A percentile compares a stretch with the other conserved stretches of the same genome.
Conservation (phyloP, 805 yeast genomes). For the Zygotorulaspora florentina region DNA sequence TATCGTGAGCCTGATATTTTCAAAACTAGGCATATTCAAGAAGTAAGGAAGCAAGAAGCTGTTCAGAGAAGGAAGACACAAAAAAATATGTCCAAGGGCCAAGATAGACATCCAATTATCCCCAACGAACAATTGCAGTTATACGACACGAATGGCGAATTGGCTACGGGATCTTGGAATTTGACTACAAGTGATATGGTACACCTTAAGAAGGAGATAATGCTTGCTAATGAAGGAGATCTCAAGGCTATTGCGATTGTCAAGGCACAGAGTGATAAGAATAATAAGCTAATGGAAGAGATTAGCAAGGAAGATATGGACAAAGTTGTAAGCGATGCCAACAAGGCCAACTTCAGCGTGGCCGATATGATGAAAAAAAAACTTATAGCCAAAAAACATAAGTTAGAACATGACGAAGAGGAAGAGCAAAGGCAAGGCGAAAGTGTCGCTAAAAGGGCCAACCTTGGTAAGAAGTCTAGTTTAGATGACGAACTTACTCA, state of each 20-base stretch:
- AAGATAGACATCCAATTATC: slow-evolving; percentile 67
- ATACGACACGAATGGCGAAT: slow-evolving; percentile 68
- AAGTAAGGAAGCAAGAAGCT: slow-evolving; percentile 62
- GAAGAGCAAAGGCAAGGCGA: slow-evolving; percentile 10
- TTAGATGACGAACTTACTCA: slow-evolving; percentile 24
- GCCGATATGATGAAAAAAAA: slow-evolving; percentile 43
- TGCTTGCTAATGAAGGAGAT: slow-evolving; percentile 69
- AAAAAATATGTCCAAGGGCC: slow-evolving; percentile 61
- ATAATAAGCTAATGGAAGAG: slow-evolving; percentile 24
- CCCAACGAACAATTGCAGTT: slow-evolving; percentile 73
- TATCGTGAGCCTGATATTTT: slow-evolving; percentile 76
- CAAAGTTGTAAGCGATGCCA: slow-evolving; percentile 35
- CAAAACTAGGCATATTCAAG: slow-evolving; percentile 61
- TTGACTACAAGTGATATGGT: slow-evolving; percentile 70
- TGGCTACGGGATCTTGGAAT: slow-evolving; percentile 62
- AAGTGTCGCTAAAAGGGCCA: slow-evolving; percentile 12
- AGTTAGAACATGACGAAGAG: slow-evolving; percentile 26
- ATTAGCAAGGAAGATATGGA: slow-evolving; percentile 30
- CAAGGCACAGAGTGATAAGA: slow-evolving; percentile 38
- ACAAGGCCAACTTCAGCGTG: slow-evolving; percentile 41
- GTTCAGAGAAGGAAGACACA: slow-evolving; percentile 52
- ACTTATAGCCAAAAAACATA: slow-evolving; percentile 29
- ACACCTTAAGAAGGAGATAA: slow-evolving; percentile 54
- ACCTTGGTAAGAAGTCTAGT: slow-evolving; percentile 13
- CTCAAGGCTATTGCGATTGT: slow-evolving; percentile 62